Evolutionary conservation across 768 basidiomycete genomes (phyloP).

Genomic region (Podaxis pistillaris): DNA sequence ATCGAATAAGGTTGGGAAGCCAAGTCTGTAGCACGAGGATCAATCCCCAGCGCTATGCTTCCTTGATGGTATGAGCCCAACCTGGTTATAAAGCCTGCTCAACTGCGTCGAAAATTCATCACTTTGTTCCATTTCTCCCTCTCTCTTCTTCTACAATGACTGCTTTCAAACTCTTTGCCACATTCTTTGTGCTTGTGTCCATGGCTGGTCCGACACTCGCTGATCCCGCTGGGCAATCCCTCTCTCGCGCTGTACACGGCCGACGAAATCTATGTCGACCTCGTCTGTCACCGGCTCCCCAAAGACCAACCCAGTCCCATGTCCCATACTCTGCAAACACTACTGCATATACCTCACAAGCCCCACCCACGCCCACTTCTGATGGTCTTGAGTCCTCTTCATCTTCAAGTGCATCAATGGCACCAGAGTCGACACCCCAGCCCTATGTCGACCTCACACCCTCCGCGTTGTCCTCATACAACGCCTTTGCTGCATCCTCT

Average conservation of each 20-base stretch:
- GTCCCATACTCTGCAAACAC: not conserved
- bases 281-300: slow-evolving; percentile 13
- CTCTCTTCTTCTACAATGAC: slow-evolving; percentile 16
- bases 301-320: not conserved
- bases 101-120: slow-evolving; percentile 6
- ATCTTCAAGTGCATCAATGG: not conserved
- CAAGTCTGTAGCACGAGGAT: slow-evolving; percentile 4
- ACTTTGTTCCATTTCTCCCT: not conserved
- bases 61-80: not conserved
- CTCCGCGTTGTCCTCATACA: slow-evolving; percentile 2
- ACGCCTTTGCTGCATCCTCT: not conserved
- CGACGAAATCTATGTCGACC: slow-evolving; percentile 20
- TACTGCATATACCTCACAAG: not conserved
- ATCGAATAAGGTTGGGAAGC: slow-evolving; percentile 9
- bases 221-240: slow-evolving; percentile 15
- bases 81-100: slow-evolving; percentile 6
- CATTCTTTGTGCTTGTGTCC: slow-evolving; percentile 19
- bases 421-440: not conserved
- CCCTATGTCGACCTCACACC: not conserved
- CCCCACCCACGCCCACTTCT: not conserved
- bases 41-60: slow-evolving; percentile 1
- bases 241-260: not conserved
- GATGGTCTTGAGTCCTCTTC: not conserved
- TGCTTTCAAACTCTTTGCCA: slow-evolving; percentile 11
- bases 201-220: slow-evolving; percentile 19